Evolutionary conservation across 2,329 filamentous ascomycete species (phyloP).

Genomic region (Colletotrichum orchidophilum): DNA sequence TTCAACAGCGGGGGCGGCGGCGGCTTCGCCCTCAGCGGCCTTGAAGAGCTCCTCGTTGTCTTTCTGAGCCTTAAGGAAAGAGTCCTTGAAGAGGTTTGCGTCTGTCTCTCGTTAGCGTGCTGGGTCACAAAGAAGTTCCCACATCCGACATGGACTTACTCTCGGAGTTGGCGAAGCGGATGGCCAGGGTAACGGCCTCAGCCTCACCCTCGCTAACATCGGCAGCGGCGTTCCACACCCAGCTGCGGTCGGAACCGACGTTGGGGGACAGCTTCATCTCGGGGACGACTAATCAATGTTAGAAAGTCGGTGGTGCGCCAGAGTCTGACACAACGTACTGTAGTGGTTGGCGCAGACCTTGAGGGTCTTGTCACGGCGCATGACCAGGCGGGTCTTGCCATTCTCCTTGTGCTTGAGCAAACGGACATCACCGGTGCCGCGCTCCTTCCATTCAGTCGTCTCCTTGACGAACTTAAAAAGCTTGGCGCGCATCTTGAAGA

Average conservation of each 20-base stretch:
- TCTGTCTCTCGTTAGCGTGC: constrained; percentile 64
- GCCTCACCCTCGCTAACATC: constrained; percentile 98
- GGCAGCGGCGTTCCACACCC: constrained; percentile 98
- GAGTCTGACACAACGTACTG: constrained; percentile 66
- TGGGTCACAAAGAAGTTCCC: neutral
- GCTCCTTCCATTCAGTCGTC: constrained; percentile 97
- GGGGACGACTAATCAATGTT: constrained; percentile 75
- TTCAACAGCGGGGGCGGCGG: constrained; percentile 38
- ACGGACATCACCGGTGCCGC: constrained; percentile 94
- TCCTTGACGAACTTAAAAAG: constrained; percentile 98
- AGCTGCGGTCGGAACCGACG: constrained; percentile 96
- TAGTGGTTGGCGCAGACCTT: constrained; percentile 99
- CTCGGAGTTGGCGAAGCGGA: constrained; percentile 97
- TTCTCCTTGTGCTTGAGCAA: constrained; percentile 99
- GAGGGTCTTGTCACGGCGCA: constrained; percentile 99
- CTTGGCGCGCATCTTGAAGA: constrained; percentile 99
- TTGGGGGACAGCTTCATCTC: constrained; percentile 99
- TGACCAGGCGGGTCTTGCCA: constrained; percentile 95
- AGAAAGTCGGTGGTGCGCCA: neutral
- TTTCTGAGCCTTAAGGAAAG: constrained; percentile 95
- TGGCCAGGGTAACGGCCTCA: constrained; percentile 94
- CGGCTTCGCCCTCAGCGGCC: constrained; percentile 48
- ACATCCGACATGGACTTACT: constrained; percentile 68
- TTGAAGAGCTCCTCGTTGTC: constrained; percentile 91
- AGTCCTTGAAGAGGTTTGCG: constrained; percentile 96